Conservation (phyloP, 768 basidiomycete species). For the Amanita rimosa region DNA sequence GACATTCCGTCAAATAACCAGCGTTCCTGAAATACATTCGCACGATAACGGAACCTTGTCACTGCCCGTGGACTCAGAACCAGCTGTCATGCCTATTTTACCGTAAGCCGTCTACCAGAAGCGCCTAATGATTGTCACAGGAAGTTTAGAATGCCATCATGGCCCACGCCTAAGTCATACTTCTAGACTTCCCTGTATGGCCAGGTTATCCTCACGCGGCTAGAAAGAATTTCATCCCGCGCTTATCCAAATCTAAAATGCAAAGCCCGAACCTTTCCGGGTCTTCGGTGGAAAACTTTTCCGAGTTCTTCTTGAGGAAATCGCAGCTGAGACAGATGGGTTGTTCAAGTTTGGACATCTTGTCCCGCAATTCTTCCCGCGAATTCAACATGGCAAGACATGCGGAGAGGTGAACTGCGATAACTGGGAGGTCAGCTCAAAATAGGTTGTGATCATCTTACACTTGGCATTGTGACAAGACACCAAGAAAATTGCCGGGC, state of each 20-base stretch:
- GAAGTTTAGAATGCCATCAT: too few relatives aligned
- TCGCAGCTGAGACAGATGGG: constrained; percentile 29
- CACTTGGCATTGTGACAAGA: constrained; percentile 15
- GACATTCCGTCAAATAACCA: too few relatives aligned
- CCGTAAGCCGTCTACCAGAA: too few relatives aligned
- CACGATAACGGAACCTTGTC: too few relatives aligned
- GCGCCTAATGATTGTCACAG: too few relatives aligned
- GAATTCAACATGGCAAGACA: constrained; percentile 45
- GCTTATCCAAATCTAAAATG: neutral
- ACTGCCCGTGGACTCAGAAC: too few relatives aligned
- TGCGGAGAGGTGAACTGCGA: constrained; percentile 43
- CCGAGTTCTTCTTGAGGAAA: constrained; percentile 10
- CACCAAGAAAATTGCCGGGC: constrained; percentile 36
- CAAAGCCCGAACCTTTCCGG: constrained; percentile 12
- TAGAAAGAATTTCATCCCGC: too few relatives aligned
- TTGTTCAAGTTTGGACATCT: constrained; percentile 24
- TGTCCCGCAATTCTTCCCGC: constrained; percentile 26
- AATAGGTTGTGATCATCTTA: too few relatives aligned
- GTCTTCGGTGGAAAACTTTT: constrained; percentile 7
- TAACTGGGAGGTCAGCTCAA: too few relatives aligned
- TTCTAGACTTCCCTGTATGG: constrained; percentile 3
- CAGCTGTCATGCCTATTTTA: too few relatives aligned
- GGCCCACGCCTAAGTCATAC: too few relatives aligned
- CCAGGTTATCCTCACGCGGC: neutral
- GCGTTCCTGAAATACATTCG: too few relatives aligned